Percentiles rank a stretch among this genome's conserved stretches.
These are phyloP conservation scores for Coemansia sp. DNA, from an alignment of 192 early-diverging fungal species.

Conservation along the genomic window DNA sequence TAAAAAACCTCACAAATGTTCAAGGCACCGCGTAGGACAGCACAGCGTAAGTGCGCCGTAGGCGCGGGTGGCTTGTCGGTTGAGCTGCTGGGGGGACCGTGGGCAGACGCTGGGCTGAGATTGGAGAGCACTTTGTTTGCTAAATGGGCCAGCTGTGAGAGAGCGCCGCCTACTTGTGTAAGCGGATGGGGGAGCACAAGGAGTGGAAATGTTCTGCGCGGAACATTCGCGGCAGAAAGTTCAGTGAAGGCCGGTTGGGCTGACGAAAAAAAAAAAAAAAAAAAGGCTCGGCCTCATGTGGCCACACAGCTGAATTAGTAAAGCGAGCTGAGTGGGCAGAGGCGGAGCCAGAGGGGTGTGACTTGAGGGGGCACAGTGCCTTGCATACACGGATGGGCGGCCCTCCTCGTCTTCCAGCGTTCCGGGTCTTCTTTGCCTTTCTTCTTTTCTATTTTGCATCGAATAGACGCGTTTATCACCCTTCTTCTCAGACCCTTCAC, in stretches of 20 bases:
- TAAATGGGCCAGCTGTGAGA: background rate
- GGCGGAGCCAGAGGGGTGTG: background rate
- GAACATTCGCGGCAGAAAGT: conserved; percentile 46
- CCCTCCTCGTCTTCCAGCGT: background rate
- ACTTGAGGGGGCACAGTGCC: conserved; percentile 1
- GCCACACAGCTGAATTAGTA: conserved; percentile 3
- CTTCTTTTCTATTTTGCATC: conserved; percentile 7
- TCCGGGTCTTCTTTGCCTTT: background rate
- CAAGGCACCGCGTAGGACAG: background rate
- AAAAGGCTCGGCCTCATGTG: conserved; percentile 3
- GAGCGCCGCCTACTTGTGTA: background rate
- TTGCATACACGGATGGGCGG: background rate
- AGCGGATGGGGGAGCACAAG: background rate
- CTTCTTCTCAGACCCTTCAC: background rate
- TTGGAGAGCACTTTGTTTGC: background rate
- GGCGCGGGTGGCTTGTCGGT: background rate
- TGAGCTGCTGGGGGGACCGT: background rate
- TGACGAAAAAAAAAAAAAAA: background rate
- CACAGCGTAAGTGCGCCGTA: background rate
- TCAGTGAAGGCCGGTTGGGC: conserved; percentile 22
- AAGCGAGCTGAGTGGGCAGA: background rate
- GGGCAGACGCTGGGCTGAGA: background rate
- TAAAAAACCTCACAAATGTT: background rate
- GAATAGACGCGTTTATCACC: conserved; percentile 4
- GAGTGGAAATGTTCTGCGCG: conserved; percentile 20